These are phyloP conservation scores for Monotropa hypopitys DNA, from an alignment of 179 eudicot species.

Conservation along the genomic window DNA sequence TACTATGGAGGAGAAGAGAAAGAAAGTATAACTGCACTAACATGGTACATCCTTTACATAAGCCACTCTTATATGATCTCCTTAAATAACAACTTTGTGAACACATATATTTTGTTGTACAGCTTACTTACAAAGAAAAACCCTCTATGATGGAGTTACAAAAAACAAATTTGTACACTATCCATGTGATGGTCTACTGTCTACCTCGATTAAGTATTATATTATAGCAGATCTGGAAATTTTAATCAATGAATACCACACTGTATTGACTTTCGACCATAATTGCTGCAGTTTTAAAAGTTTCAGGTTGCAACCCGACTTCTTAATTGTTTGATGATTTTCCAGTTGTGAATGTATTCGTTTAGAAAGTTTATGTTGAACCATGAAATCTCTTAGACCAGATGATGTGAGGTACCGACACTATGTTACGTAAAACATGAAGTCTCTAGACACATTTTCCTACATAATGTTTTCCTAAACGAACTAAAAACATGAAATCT, in stretches of 20 bases:
- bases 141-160: neutral
- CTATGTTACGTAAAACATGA: no score
- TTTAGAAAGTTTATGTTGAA: neutral
- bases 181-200: neutral
- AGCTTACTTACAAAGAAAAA: neutral
- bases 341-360: neutral
- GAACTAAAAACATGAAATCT: no score
- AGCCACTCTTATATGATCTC: neutral
- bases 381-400: neutral
- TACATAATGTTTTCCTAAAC: no score
- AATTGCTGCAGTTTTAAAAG: no score
- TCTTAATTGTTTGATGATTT: neutral
- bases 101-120: neutral
- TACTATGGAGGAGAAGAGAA: conserved; percentile 67
- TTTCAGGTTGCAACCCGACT: neutral
- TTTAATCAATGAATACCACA: neutral
- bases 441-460: no score
- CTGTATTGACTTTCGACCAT: neutral
- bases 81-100: neutral
- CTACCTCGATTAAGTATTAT: no score
- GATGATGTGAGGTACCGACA: neutral
- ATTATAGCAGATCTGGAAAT: neutral
- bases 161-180: neutral
- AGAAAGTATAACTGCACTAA: conserved; percentile 79
- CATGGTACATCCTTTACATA: conserved; percentile 40